Base-by-base conservation (phyloP, 2,329 filamentous ascomycete genomes). In the Colletotrichum falcatum region DNA sequence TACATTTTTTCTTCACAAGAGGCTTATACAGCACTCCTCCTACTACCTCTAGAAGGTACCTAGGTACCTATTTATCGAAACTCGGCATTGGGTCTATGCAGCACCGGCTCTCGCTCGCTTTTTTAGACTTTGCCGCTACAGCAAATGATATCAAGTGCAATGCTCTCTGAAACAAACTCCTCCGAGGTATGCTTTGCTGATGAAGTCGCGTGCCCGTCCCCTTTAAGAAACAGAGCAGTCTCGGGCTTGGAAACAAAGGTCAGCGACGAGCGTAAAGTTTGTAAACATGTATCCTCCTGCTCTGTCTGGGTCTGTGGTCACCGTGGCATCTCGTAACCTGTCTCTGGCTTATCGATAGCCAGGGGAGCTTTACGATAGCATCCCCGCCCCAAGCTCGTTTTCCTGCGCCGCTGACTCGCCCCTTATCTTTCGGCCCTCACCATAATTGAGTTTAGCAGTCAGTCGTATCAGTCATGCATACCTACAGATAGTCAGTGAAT, bases 91-190 rank as follows among this genome's bases (percentile, higher is more conserved):
- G 39, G 16, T 42, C 39, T 5, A 42, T n/a, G 20, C 20, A n/a
- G 2, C 23, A 6, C 58, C 14, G 4, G 26, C 5, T 20, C 44
- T 35, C 28, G 30, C 16, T 61, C 58, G 18, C 30, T 28, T 49
- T n/a, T 37, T 48, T 61, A 30, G 58, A 61, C 44, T 61, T 61
- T 61, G 30, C 58, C n/a, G 44, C 42, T 49, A 49, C 58, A 30
- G 44, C 58, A 44, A 49, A 61, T 49, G 44, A 37, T 28, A 35
- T 61, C n/a, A 18, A 16, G 9, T 48, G 28, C 28, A 35, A 35
- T 49, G 9, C 8, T 7, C 30, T 33, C 9, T 33, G 28, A 53
- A n/a, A 53, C 28, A 53, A n/a, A 53, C 28, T 11, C 18, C 14
- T 20, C 49, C 14, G 16, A 53, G 49, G 16, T 11, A 20, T 42